Conservation (phyloP, 495 filamentous ascomycete genomes). For the Penicillium coprophilum region DNA sequence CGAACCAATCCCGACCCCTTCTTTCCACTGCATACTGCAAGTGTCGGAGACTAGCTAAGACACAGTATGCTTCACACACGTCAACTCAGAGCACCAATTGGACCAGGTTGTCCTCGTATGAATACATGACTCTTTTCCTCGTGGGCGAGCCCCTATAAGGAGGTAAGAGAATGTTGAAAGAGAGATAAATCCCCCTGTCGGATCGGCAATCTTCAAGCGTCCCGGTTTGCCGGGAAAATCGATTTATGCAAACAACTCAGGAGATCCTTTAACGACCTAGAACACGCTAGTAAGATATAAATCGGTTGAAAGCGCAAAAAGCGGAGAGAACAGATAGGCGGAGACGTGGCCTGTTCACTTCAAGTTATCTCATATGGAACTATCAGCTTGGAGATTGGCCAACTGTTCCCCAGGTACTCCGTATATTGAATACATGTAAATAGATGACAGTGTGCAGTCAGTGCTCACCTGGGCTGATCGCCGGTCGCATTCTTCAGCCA, state of each 20-base stretch:
- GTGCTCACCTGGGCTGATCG: neutral
- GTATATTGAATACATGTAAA: neutral
- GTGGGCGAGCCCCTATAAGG: constrained; percentile 26
- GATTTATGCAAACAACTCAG: constrained; percentile 1
- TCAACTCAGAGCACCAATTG: neutral
- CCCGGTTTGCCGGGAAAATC: neutral
- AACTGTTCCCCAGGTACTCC: neutral
- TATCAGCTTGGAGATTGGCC: neutral
- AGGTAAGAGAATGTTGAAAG: constrained; percentile 4
- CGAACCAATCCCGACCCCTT: neutral
- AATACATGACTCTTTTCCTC: constrained; percentile 15
- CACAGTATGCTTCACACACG: neutral
- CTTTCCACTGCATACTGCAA: neutral
- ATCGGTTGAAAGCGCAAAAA: neutral
- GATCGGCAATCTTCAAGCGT: constrained; percentile 15
- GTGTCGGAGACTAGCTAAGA: neutral
- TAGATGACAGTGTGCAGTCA: constrained; percentile 4
- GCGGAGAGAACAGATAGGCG: constrained; percentile 7
- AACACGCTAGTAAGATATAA: constrained; percentile 9
- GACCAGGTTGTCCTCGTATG: neutral
- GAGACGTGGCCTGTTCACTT: constrained; percentile 15
- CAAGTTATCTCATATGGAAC: neutral
- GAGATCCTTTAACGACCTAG: constrained; percentile 5
- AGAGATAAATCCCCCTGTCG: constrained; percentile 23
- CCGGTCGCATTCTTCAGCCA: neutral